A percentile compares a stretch with the other conserved stretches of the same genome.
phyloP scores from a whole-genome alignment of 1,139 yeast genomes.

The Kazachstania sp. region DNA sequence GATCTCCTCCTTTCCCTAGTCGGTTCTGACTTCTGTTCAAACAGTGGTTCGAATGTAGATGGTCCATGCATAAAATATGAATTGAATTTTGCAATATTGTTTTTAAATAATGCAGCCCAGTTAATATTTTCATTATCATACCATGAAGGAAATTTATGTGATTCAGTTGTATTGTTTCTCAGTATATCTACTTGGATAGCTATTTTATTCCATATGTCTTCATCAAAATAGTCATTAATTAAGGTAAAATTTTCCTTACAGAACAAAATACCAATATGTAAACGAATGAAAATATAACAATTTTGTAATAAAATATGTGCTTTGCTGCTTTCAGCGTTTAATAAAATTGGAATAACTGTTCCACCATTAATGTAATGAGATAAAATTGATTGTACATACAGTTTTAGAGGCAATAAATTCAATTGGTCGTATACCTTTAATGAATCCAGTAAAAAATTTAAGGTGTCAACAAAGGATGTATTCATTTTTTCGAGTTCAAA shows the following conservation, averaged over 20 bases:
- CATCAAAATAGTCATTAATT: conserved; percentile 23
- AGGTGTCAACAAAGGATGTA: conserved; percentile 33
- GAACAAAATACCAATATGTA: conserved; percentile 56
- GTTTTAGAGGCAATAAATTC: conserved; percentile 50
- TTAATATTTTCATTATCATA: conserved; percentile 20
- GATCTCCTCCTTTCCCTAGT: neutral
- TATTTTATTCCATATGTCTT: conserved; percentile 27
- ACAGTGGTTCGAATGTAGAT: conserved; percentile 40
- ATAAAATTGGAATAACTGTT: conserved; percentile 49
- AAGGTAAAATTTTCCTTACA: conserved; percentile 37
- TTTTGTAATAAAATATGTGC: conserved; percentile 50
- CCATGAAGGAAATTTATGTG: conserved; percentile 18
- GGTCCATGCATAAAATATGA: conserved; percentile 42
- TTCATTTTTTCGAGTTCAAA: conserved; percentile 33
- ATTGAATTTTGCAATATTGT: conserved; percentile 37
- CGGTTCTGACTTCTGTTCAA: conserved; percentile 32
- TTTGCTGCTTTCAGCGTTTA: conserved; percentile 44
- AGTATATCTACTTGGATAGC: conserved; percentile 14
- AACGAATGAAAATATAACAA: conserved; percentile 61
- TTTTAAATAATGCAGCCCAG: conserved; percentile 27
- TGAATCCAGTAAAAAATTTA: conserved; percentile 50
- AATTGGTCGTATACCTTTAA: conserved; percentile 59
- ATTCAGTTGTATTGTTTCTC: neutral
- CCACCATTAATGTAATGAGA: conserved; percentile 52
- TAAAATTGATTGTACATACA: conserved; percentile 53